Percentiles rank a stretch among this genome's conserved stretches.
Conservation (phyloP, 2,329 filamentous ascomycete genomes). For the Phoma sp. region DNA sequence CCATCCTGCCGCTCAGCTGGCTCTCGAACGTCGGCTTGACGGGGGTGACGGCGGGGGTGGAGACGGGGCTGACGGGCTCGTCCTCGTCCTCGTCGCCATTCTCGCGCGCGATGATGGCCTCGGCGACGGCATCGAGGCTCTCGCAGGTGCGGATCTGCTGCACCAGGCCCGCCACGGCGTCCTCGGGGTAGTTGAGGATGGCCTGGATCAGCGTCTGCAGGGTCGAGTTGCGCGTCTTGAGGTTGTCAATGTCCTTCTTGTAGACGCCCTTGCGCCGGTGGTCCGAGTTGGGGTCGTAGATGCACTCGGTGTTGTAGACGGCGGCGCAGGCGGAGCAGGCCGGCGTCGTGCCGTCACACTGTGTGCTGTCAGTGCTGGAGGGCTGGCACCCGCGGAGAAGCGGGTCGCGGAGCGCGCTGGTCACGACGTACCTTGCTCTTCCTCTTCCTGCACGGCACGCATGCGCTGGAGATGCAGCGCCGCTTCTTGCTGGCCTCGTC, state of each 20-base stretch:
- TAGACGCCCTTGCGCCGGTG: constrained; percentile 97
- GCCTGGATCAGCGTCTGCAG: constrained; percentile 92
- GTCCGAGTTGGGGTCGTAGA: constrained; percentile 96
- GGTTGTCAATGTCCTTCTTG: constrained; percentile 87
- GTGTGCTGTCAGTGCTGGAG: constrained; percentile 14
- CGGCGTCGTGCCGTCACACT: constrained; percentile 88
- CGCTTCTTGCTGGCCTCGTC: constrained; percentile 55
- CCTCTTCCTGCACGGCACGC: constrained; percentile 51
- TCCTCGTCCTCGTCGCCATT: constrained; percentile 55
- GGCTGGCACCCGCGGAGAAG: constrained; percentile 1
- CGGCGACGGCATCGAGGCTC: constrained; percentile 69
- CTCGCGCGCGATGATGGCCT: constrained; percentile 63
- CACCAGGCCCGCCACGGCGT: constrained; percentile 83
- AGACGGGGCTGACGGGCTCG: constrained; percentile 42
- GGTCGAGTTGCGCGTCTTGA: constrained; percentile 86
- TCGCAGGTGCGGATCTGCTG: constrained; percentile 87
- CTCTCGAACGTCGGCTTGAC: constrained; percentile 66
- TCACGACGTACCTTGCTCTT: constrained; percentile 50
- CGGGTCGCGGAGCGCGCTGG: neutral
- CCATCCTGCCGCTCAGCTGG: constrained; percentile 91
- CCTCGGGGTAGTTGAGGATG: constrained; percentile 88
- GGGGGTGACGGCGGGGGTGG: constrained; percentile 47
- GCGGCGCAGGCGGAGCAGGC: constrained; percentile 96
- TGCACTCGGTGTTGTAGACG: constrained; percentile 87
- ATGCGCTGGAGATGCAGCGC: constrained; percentile 51